Percentiles rank a stretch among this genome's conserved stretches.
Evolutionary conservation across 192 early-diverging fungal species (phyloP).

Genomic region (Gamsiella multidivaricata): DNA sequence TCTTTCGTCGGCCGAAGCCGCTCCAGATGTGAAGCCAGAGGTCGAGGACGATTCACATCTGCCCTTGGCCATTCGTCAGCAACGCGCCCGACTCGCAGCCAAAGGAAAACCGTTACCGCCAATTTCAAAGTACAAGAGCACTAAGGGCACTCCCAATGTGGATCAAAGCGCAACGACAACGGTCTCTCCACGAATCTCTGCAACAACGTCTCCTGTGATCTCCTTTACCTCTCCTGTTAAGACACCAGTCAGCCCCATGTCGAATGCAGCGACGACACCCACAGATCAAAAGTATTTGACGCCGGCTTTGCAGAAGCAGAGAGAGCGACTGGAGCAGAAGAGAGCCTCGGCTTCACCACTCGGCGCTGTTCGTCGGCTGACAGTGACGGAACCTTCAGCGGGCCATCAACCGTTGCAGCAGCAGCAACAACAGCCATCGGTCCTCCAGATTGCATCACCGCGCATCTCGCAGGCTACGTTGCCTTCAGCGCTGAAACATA

Average conservation of each 20-base stretch:
- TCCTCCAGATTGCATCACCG: slow-evolving; percentile 10
- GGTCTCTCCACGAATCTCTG: slow-evolving; percentile 13
- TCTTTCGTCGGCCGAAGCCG: neutral
- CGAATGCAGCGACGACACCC: neutral
- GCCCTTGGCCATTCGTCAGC: slow-evolving; percentile 46
- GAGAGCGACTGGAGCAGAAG: slow-evolving; percentile 44
- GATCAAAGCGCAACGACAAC: neutral
- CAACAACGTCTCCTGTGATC: slow-evolving; percentile 8
- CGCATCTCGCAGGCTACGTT: neutral
- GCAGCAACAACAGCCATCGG: too few species aligned
- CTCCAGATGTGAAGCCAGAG: neutral
- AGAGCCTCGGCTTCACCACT: slow-evolving; percentile 11
- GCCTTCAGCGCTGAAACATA: slow-evolving; percentile 14
- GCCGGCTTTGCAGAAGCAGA: slow-evolving; percentile 37
- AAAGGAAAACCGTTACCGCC: slow-evolving; percentile 50
- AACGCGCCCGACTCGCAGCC: slow-evolving; percentile 45
- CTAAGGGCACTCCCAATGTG: neutral
- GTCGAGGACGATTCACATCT: slow-evolving; percentile 47
- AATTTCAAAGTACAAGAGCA: slow-evolving; percentile 47
- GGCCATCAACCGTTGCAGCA: too few species aligned
- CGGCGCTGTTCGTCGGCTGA: slow-evolving; percentile 11
- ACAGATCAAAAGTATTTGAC: slow-evolving; percentile 33
- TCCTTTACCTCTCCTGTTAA: slow-evolving; percentile 16
- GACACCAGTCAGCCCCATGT: slow-evolving; percentile 5
- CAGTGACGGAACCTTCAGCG: neutral